Base-by-base conservation (phyloP, 169 alveolate genomes). In the Plasmodium malariae region DNA sequence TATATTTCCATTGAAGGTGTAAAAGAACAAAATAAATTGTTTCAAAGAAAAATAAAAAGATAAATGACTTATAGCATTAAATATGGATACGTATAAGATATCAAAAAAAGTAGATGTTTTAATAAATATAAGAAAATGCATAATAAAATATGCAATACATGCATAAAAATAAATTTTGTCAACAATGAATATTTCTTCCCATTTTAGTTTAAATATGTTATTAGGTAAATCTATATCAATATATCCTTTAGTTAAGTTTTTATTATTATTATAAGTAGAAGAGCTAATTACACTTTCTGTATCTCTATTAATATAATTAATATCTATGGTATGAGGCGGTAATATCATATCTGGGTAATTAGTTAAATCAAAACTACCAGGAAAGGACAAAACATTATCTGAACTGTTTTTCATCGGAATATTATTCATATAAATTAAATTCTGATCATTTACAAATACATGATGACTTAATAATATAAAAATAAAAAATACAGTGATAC, bases 101-200 rank as follows among this genome's bases (percentile, higher is more conserved):
- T 80, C 90, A 40, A 80, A 67, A 51, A 80, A 80, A n/a, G 90
- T 80, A 3, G 90, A 80, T 0, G 90, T 67, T 37, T 55, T 55
- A 4, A 80, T 19, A 6, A 80, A 55, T 21, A 80, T n/a, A 30
- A 80, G n/a, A 59, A 80, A 80, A 80, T 65, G 32, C 9, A 65
- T 36, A 5, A 80, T 1, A 2, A 80, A 80, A 49, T 65, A 80
- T 65, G 48, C 21, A n/a, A 80, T 19, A 32, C 83, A 80, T 32
- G 62, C 9, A 48, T 65, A 80, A 40, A 80, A 14, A 80, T 49
- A 80, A 1, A 80, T 30, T 62, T 65, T 80, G 17, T 80, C 90
- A 0, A 65, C 12, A 26, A 45, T 48, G 49, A 63, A 80, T 1
- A 65, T 65, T 32, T 57, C 71, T n/a, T 34, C 48, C 90, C 90